Conservation (phyloP, 108 stramenopile species). For the Aureococcus anophagefferens region DNA sequence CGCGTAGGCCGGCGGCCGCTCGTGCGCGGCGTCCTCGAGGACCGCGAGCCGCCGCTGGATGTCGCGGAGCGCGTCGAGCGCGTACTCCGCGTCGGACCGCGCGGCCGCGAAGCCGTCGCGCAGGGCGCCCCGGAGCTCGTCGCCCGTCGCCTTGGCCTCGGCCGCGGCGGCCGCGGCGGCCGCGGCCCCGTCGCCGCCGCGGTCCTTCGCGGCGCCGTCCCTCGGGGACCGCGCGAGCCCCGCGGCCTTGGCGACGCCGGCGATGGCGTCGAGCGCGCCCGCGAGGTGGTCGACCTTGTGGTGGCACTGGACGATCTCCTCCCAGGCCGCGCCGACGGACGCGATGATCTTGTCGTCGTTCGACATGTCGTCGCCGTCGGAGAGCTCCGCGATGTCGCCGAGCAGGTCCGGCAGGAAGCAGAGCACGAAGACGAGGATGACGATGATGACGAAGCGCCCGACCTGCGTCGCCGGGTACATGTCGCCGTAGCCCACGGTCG, state of each 20-base stretch:
- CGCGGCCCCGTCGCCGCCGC: too few relatives aligned
- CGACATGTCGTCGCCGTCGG: background rate
- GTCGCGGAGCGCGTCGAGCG: too few relatives aligned
- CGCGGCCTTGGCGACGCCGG: background rate
- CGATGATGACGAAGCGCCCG: background rate
- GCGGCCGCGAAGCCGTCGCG: too few relatives aligned
- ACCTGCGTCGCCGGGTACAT: slow-evolving; percentile 2
- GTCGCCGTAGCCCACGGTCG: slow-evolving; percentile 47
- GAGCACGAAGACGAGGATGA: background rate
- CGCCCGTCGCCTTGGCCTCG: too few relatives aligned
- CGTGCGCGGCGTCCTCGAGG: too few relatives aligned
- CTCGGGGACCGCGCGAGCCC: too few relatives aligned
- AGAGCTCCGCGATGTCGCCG: background rate
- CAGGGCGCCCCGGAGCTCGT: too few relatives aligned
- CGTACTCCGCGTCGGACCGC: too few relatives aligned
- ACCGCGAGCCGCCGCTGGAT: too few relatives aligned
- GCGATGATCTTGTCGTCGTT: background rate
- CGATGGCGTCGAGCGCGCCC: background rate
- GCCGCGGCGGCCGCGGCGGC: too few relatives aligned
- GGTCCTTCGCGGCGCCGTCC: too few relatives aligned
- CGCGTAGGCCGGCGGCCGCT: too few relatives aligned
- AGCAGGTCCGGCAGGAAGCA: background rate
- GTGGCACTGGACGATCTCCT: background rate
- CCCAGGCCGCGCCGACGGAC: background rate
- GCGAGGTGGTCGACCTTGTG: background rate